Conservation (phyloP, 352 stramenopile genomes). For the Pythium folliculosum region DNA sequence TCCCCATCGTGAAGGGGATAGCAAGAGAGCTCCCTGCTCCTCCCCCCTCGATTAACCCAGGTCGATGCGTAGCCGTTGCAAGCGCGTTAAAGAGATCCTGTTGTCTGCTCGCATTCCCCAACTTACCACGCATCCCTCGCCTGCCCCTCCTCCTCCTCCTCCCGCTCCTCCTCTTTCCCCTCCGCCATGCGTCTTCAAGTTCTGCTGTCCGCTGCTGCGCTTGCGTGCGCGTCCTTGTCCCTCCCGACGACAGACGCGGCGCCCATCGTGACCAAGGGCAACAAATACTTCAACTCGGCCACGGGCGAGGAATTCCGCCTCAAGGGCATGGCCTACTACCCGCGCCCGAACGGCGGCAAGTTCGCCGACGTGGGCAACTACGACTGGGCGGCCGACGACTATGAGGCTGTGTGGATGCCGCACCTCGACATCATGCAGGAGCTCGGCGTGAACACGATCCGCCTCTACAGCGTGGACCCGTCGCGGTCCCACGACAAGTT, state of each 20-base stretch:
- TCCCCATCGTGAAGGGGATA: too few relatives aligned
- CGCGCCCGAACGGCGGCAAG: constrained; percentile 34
- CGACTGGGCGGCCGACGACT: constrained; percentile 39
- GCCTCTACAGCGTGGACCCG: constrained; percentile 41
- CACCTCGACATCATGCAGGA: constrained; percentile 36
- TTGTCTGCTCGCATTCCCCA: constrained; percentile 10
- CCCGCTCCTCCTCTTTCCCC: not conserved
- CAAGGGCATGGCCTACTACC: constrained; percentile 45
- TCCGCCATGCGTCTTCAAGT: constrained; percentile 2
- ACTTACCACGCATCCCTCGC: constrained; percentile 2
- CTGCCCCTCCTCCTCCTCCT: not conserved
- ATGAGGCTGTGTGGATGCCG: constrained; percentile 32
- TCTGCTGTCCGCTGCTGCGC: not conserved
- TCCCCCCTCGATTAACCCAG: too few relatives aligned
- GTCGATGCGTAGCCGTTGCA: too few relatives aligned
- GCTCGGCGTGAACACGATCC: constrained; percentile 39
- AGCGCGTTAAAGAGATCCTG: not conserved
- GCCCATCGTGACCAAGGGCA: constrained; percentile 41
- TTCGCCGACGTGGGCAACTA: constrained; percentile 31
- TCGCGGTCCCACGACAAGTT: constrained; percentile 40
- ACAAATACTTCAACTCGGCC: constrained; percentile 65
- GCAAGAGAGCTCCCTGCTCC: too few relatives aligned
- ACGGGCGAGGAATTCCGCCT: constrained; percentile 44
- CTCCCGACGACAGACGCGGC: constrained; percentile 11
- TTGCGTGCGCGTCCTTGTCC: not conserved